A percentile compares a stretch with the other conserved stretches of the same genome.
Conservation (phyloP, 352 stramenopile genomes). For the Globisporangium nunn region DNA sequence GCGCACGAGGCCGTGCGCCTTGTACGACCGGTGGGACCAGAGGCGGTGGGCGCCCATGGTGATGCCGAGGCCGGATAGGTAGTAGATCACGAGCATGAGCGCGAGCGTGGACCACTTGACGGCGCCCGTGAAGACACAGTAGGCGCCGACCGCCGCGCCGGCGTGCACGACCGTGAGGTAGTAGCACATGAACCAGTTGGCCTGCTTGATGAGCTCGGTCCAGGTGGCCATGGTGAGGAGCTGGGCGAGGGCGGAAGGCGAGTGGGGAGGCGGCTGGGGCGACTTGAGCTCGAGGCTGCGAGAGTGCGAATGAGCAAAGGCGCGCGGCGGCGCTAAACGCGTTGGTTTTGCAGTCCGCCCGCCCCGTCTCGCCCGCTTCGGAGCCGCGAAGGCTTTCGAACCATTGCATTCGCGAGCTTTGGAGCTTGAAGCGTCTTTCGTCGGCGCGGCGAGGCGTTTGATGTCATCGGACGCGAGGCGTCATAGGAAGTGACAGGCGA, state of each 20-base stretch:
- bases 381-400: no score
- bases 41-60: constrained; percentile 96
- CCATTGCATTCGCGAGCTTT: background rate
- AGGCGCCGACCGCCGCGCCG: constrained; percentile 84
- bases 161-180: constrained; percentile 95
- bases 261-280: background rate
- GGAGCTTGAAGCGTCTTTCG: background rate
- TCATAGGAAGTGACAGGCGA: background rate
- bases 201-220: constrained; percentile 46
- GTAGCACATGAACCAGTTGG: constrained; percentile 98
- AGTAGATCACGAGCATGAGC: constrained; percentile 86
- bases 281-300: background rate
- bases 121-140: constrained; percentile 48
- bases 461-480: background rate
- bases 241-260: background rate
- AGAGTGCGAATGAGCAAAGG: constrained; percentile 6
- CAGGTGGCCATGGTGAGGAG: constrained; percentile 9
- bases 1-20: constrained; percentile 85
- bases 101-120: constrained; percentile 87
- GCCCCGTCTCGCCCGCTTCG: background rate
- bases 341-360: background rate
- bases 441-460: background rate
- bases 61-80: constrained; percentile 91
- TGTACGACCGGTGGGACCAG: constrained; percentile 96
- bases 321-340: background rate